phyloP scores from a whole-genome alignment of 805 yeast species.

The Candida patagonica region DNA sequence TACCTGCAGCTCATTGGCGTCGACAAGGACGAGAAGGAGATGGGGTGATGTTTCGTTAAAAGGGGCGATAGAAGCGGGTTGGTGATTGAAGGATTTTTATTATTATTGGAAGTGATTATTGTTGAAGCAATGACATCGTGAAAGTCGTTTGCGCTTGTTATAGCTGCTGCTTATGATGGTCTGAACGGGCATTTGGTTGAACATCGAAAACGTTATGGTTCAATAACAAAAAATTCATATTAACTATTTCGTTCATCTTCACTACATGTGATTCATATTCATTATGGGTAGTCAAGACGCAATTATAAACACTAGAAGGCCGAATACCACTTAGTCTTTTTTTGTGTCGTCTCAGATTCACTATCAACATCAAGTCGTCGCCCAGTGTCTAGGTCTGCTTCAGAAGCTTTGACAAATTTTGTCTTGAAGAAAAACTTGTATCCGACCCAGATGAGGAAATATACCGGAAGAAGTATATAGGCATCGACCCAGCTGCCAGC shows the following conservation, averaged over 20 bases:
- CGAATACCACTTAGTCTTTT: conserved; percentile 2
- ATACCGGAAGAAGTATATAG: conserved; percentile 54
- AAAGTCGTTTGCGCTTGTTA: too few relatives aligned
- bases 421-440: conserved; percentile 31
- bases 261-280: too few relatives aligned
- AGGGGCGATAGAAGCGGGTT: background rate
- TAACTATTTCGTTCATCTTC: too few relatives aligned
- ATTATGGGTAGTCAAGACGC: too few relatives aligned
- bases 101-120: too few relatives aligned
- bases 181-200: too few relatives aligned
- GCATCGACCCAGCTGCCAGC: conserved; percentile 51
- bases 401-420: conserved; percentile 31
- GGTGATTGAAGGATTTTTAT: background rate
- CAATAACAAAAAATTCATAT: too few relatives aligned
- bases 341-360: background rate
- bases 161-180: too few relatives aligned
- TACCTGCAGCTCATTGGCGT: conserved; percentile 59
- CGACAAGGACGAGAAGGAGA: conserved; percentile 62
- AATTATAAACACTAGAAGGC: background rate
- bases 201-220: too few relatives aligned
- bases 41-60: conserved; percentile 57
- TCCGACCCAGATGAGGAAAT: conserved; percentile 35
- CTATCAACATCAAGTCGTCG: conserved; percentile 30
- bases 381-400: conserved; percentile 36
- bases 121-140: too few relatives aligned